Conservation (phyloP, 768 basidiomycete genomes). For the Leucocoprinus leucothites region DNA sequence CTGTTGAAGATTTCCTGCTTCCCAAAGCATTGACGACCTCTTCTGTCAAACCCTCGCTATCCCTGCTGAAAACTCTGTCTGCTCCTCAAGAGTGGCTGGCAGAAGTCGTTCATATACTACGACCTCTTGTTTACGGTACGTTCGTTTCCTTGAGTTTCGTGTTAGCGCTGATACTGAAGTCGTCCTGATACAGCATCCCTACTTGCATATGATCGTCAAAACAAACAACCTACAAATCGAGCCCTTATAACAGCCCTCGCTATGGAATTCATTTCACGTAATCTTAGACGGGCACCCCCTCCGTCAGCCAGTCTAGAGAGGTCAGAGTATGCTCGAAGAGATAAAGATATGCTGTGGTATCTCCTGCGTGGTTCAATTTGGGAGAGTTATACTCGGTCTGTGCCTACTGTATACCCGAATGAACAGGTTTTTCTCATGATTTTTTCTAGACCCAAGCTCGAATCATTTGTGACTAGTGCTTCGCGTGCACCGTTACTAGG, state of each 20-base stretch:
- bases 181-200: slow-evolving; percentile 30
- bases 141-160: slow-evolving; percentile 6
- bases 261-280: slow-evolving; percentile 73
- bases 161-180: slow-evolving; percentile 13
- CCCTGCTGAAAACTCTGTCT: slow-evolving; percentile 58
- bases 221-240: slow-evolving; percentile 43
- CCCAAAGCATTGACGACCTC: slow-evolving; percentile 75
- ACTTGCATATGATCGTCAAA: slow-evolving; percentile 36
- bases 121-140: slow-evolving; percentile 78
- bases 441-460: slow-evolving; percentile 68
- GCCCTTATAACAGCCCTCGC: slow-evolving; percentile 63
- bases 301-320: slow-evolving; percentile 64
- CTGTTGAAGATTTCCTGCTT: slow-evolving; percentile 79
- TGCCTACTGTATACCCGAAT: slow-evolving; percentile 10
- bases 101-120: slow-evolving; percentile 66
- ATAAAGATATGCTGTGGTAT: slow-evolving; percentile 82
- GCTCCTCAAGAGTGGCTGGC: slow-evolving; percentile 72
- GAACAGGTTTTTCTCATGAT: slow-evolving; percentile 7
- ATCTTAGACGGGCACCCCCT: slow-evolving; percentile 64
- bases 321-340: slow-evolving; percentile 77
- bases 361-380: slow-evolving; percentile 85
- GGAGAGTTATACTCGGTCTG: slow-evolving; percentile 72
- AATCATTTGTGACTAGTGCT: slow-evolving; percentile 54
- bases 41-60: slow-evolving; percentile 67
- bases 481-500: slow-evolving; percentile 61